Evolutionary conservation across 2,329 filamentous ascomycete species (phyloP), one percentile per base, ranked within the genome.

Genomic region (Trichophyton verrucosum): DNA sequence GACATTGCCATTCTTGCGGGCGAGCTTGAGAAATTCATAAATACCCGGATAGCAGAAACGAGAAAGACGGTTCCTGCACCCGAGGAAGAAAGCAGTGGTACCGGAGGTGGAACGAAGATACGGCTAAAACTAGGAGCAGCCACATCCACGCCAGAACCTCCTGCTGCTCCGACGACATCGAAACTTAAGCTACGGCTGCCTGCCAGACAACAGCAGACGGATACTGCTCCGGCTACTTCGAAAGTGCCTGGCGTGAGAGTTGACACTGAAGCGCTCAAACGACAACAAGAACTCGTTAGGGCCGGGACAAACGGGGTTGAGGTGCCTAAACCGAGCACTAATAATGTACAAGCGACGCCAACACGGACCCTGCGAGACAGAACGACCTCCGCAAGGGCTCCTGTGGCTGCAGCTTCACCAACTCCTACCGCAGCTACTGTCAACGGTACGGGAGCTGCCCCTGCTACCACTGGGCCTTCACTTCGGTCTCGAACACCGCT

Each of bases 1-100:
- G 87, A 90, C 15, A 91, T 96, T 58, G 89, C 86, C 65, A 79
- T 82, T 22, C 78, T 94, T 63, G 89, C 90, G 0, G 82, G 85
- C 57, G 85, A 94, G 62, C 82, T 96, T 5, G 86, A 87, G 57
- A 78, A 82, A 71, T 80, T 84, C 68, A 91, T 95, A 70, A 78
- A 83, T 58, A 78, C 81, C 46, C 79, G 88, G 60, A 73, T 95
- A 40, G 83, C 82, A 64, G 81, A 88, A 68, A 90, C 89, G 8
- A 90, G 87, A 71, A 81, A 81, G 55, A 81, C 81, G 61, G 88
- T 92, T 17, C 79, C 82, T 57, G 88, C 94, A 72, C 87, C 89
- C 13, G 55, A 65, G 65, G 63, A 56, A 17, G 11, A 6, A 5
- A 60, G 73, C 64, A 61, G 68, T 66, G 60, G 73, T 64, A 61